Evolutionary conservation across 2,329 filamentous ascomycete species (phyloP), one percentile per base, ranked within the genome.

Genomic region (Xylariaceae sp.): DNA sequence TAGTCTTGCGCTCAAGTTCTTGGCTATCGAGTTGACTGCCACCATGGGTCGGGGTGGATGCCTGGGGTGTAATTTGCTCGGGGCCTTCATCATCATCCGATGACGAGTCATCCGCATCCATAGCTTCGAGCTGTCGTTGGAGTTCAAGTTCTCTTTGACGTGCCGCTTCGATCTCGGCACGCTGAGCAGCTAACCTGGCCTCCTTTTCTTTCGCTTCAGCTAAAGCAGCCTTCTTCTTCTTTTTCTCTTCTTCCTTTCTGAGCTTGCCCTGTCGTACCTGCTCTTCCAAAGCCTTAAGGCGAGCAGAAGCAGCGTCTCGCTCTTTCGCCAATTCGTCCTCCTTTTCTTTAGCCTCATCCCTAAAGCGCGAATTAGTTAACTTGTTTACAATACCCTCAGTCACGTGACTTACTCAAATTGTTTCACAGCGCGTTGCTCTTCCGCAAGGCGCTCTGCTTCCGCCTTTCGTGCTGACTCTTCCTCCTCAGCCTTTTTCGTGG

Each of bases 181-280:
- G 87, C 68, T 94, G 90, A 42, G 89, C 88, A 23, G 90, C 90
- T 64, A 97, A 79, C 72, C 89, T 88, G 56, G 86, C 80, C 73
- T 97, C 93, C 72, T 95, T 92, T 68, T 96, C 90, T 74, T 91
- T 93, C 6, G 92, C 85, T 66, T 94, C 90, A 53, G 88, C 89
- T 70, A 89, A 81, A 8, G 92, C 92, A 18, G 91, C 93, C 77
- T 96, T 92, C 79, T 92, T 94, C 68, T 84, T 88, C 64, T 88
- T 90, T 80, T 96, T 97, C 77, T 97, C 94, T 73, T 99, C 94
- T 66, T 95, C 89, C 75, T 96, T 97, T 80, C 91, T 93, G 55
- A 97, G 77, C 78, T 97, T 99, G 69, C 92, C 91, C 71, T 92
- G 90, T 64, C 87, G 88, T 55, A 97, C 92, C 74, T 97, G 92